Evolutionary conservation across 768 basidiomycete species (phyloP).

Genomic region (Leccinum aurantiacum): DNA sequence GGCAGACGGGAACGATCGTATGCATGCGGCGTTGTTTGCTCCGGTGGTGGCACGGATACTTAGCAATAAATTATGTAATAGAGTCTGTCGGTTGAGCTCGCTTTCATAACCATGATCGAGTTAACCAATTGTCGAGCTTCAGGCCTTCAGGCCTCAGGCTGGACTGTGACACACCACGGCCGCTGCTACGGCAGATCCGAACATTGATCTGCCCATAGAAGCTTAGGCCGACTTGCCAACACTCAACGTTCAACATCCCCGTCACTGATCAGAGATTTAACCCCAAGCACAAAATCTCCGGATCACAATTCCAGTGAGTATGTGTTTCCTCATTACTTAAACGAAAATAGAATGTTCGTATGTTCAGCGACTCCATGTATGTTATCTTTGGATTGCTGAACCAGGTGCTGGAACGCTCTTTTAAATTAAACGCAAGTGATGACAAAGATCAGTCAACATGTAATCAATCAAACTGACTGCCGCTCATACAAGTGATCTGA

Average conservation of each 20-base stretch:
- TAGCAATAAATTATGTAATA: not conserved
- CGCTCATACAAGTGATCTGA: not conserved
- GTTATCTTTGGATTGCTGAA: not conserved
- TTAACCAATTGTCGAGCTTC: not conserved
- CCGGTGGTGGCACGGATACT: no score
- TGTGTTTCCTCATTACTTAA: not conserved
- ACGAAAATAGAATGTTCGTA: not conserved
- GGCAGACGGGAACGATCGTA: not conserved
- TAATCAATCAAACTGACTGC: conserved; percentile 1
- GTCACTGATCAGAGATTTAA: not conserved
- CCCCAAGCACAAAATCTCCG: not conserved
- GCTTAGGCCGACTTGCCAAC: not conserved
- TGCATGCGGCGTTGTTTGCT: no score
- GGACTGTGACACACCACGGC: not conserved
- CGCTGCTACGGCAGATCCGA: not conserved
- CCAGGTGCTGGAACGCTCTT: not conserved
- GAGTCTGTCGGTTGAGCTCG: not conserved
- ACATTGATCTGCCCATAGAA: not conserved
- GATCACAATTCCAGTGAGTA: not conserved
- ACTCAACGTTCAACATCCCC: not conserved
- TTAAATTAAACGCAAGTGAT: not conserved
- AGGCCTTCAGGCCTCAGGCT: not conserved
- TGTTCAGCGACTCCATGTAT: not conserved
- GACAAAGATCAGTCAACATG: not conserved
- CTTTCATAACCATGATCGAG: not conserved